Percentiles rank a stretch among this genome's conserved stretches.
phyloP scores from a whole-genome alignment of 2,329 filamentous ascomycete species.

The Clonostachys solani region DNA sequence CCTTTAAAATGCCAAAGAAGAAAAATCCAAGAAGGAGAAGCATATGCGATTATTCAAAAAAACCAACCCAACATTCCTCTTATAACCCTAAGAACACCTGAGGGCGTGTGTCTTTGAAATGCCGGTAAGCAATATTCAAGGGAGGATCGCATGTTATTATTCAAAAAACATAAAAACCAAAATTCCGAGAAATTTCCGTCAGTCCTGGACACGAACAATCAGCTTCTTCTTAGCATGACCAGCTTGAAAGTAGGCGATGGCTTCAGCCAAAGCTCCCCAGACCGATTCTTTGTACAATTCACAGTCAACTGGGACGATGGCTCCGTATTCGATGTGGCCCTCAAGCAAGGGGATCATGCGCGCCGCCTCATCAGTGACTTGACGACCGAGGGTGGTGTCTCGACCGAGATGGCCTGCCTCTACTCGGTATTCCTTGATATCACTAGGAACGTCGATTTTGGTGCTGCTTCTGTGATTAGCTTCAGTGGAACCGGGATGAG shows the following conservation, averaged over 20 bases:
- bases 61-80: too few relatives aligned
- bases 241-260: slow-evolving; percentile 9
- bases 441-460: slow-evolving; percentile 10
- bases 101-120: too few relatives aligned
- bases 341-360: slow-evolving; percentile 12
- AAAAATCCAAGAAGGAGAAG: too few relatives aligned
- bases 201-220: slow-evolving; percentile 8
- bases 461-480: slow-evolving; percentile 8
- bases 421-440: slow-evolving; percentile 15
- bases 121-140: neutral
- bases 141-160: neutral
- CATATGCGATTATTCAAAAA: too few relatives aligned
- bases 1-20: too few relatives aligned
- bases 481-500: neutral
- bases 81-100: too few relatives aligned
- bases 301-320: slow-evolving; percentile 13
- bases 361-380: slow-evolving; percentile 8
- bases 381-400: slow-evolving; percentile 2
- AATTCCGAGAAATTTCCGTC: neutral
- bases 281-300: slow-evolving; percentile 11
- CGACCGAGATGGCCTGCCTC: slow-evolving; percentile 15
- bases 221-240: slow-evolving; percentile 18
- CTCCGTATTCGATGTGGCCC: slow-evolving; percentile 11
- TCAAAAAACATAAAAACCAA: neutral
- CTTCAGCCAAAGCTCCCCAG: slow-evolving; percentile 14